These are phyloP conservation scores for Sphaerobolus stellatus DNA, from an alignment of 1,284 basidiomycete genomes.

Conservation along the genomic window DNA sequence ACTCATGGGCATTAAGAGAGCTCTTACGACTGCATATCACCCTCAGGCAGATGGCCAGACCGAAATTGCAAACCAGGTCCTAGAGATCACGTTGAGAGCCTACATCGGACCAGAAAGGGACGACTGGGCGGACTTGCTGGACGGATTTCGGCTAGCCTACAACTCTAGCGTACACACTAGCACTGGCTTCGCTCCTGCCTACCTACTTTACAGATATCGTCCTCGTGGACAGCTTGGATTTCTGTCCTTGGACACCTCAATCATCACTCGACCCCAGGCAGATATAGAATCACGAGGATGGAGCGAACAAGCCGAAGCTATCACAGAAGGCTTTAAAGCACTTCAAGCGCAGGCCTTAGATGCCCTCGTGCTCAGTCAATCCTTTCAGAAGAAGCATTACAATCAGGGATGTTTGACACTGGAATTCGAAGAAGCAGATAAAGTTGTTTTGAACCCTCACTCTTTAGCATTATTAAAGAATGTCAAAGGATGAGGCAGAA, in stretches of 20 bases:
- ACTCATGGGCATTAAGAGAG: slow-evolving; percentile 15
- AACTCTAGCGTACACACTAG: slow-evolving; percentile 25
- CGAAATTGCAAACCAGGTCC: slow-evolving; percentile 25
- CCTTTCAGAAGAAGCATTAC: not conserved
- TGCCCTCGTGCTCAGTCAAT: not conserved
- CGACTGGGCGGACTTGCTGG: slow-evolving; percentile 30
- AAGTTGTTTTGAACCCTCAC: slow-evolving; percentile 3
- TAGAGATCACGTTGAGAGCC: slow-evolving; percentile 23
- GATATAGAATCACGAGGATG: not conserved
- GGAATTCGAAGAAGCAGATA: slow-evolving; percentile 4
- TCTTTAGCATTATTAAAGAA: not conserved
- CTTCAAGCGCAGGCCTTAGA: not conserved
- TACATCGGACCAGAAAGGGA: slow-evolving; percentile 26
- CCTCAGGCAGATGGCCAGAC: slow-evolving; percentile 29
- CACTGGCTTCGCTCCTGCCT: slow-evolving; percentile 28
- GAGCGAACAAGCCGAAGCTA: not conserved
- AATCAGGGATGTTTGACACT: not conserved
- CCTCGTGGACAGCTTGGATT: slow-evolving; percentile 14
- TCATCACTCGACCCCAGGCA: not conserved
- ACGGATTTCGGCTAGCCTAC: slow-evolving; percentile 21
- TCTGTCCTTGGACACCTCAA: not conserved
- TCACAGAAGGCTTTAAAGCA: not conserved
- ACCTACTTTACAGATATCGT: slow-evolving; percentile 26
- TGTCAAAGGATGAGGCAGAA: not conserved
- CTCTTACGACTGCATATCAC: slow-evolving; percentile 23